Evolutionary conservation across 2,329 filamentous ascomycete species (phyloP), one percentile per base, ranked within the genome.

Genomic region (Aspergillus pseudoglaucus): DNA sequence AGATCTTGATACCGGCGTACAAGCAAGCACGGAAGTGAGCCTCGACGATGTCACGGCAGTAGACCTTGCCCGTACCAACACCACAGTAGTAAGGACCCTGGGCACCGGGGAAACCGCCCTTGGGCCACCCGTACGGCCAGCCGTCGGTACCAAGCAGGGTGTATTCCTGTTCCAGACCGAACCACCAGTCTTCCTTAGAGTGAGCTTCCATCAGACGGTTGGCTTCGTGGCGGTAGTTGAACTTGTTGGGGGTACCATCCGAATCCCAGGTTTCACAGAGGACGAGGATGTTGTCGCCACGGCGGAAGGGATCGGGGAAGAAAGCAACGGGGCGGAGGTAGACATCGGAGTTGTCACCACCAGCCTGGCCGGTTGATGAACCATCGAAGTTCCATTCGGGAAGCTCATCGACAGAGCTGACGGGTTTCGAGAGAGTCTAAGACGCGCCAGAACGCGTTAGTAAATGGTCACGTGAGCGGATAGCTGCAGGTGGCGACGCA

Each of bases 151-250:
- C 90, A 60, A 97, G 85, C 41, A 94, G 84, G 52, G 89, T 97
- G 81, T 97, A 97, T 74, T 97, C 91, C 71, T 97, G 91, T 71
- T 95, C 91, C 15, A 98, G 84, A 74, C 93, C 93, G 74, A 97
- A 98, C 93, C 91, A 97, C 66, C 93, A 90, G 69, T 87, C 79
- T 63, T 91, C 85, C 49, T 83, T 77, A 69, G 84, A 84, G 72
- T 96, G 84, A 54, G 84, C 80, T 72, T 93, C 83, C 88, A 97
- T 95, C 63, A 96, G 79, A 72, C 93, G 86, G 67, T 82, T 82
- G 65, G 84, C 87, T 66, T 97, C 91, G 70, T 96, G 87, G 60
- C 93, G 88, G 84, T 85, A 88, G 86, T 98, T 98, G 86, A 82
- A 97, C 75, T 95, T 90, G 84, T 97, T 98, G 73, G 93, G 93